These are phyloP conservation scores for Cryptosporidium tyzzeri DNA, from an alignment of 169 alveolate genomes.

Conservation along the genomic window DNA sequence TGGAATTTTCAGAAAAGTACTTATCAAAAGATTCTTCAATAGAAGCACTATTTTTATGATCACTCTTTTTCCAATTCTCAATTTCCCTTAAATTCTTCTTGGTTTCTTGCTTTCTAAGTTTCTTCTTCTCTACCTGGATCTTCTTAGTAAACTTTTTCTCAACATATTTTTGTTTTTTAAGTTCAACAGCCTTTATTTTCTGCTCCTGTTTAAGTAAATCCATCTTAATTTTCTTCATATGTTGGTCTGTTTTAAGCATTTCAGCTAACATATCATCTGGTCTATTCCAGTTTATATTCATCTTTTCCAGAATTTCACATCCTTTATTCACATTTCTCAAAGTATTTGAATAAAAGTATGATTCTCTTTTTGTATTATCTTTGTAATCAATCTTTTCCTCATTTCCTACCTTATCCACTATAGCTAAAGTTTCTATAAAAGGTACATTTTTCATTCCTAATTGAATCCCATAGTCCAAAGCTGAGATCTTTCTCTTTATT, in stretches of 20 bases:
- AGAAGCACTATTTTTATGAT: background rate
- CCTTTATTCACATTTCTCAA: conserved; percentile 49
- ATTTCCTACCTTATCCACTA: background rate
- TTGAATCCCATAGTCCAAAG: background rate
- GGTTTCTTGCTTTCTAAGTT: conserved; percentile 46
- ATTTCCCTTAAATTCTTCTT: conserved; percentile 67
- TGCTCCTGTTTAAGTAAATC: conserved; percentile 58
- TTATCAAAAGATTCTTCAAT: conserved; percentile 72
- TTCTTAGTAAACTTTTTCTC: conserved; percentile 68
- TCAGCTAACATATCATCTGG: conserved; percentile 78
- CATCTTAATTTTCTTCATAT: conserved; percentile 70
- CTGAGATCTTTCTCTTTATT: conserved; percentile 4
- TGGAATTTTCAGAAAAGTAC: conserved; percentile 7
- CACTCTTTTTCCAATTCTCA: conserved; percentile 56
- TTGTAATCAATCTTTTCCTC: conserved; percentile 46
- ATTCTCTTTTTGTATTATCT: conserved; percentile 40
- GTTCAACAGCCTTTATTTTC: conserved; percentile 48
- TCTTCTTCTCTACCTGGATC: conserved; percentile 64
- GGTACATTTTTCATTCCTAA: conserved; percentile 43
- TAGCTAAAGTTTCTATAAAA: conserved; percentile 46
- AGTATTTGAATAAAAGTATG: conserved; percentile 35
- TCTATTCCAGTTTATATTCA: conserved; percentile 62
- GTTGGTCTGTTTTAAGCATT: conserved; percentile 76
- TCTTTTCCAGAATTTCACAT: background rate
- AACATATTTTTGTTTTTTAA: conserved; percentile 23